A percentile compares a stretch with the other conserved stretches of the same genome.
phyloP scores from a whole-genome alignment of 345 rosid species.

The Hypericum androsaemum region DNA sequence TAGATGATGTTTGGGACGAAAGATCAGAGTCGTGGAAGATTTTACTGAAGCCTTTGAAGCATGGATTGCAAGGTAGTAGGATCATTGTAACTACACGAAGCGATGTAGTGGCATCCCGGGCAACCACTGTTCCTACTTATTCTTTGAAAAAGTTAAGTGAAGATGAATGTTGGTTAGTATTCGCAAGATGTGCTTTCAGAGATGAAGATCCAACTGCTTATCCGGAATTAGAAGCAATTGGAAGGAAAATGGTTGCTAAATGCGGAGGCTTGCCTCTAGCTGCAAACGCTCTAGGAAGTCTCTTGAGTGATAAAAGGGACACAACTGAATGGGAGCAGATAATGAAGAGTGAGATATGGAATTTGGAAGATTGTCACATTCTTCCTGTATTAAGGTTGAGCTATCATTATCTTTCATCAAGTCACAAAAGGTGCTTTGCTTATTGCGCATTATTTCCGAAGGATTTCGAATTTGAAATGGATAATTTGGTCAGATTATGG shows the following conservation, averaged over 20 bases:
- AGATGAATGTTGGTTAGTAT: too few species aligned
- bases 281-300: neutral
- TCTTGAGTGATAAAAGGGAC: neutral
- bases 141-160: too few species aligned
- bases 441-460: conserved; percentile 18
- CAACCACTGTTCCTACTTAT: too few species aligned
- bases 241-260: conserved; percentile 2
- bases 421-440: conserved; percentile 15
- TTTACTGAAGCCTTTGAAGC: neutral
- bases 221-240: neutral
- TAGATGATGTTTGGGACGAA: conserved; percentile 9
- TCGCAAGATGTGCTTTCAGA: neutral
- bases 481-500: conserved; percentile 19
- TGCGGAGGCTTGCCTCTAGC: conserved; percentile 9
- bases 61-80: too few species aligned
- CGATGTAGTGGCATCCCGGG: too few species aligned
- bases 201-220: neutral
- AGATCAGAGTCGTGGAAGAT: neutral
- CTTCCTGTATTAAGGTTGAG: conserved; percentile 9
- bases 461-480: conserved; percentile 12
- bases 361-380: neutral
- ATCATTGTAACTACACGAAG: too few species aligned
- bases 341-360: neutral
- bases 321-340: conserved; percentile 5
- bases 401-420: conserved; percentile 16